Conservation (phyloP, 768 basidiomycete genomes). For the Mrakia blollopis region DNA sequence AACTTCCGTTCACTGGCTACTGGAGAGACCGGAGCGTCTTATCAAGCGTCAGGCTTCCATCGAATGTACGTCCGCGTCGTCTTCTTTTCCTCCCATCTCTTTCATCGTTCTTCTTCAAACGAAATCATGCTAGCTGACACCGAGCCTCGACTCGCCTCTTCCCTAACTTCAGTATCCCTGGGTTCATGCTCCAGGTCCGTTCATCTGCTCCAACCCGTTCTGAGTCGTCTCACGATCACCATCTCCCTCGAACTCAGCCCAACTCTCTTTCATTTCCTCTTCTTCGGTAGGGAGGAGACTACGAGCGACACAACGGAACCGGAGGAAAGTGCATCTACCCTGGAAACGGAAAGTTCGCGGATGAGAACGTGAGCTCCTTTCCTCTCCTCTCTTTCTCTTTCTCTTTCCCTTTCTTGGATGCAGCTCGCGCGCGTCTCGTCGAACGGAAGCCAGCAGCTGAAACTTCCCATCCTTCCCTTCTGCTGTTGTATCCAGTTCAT, state of each 20-base stretch:
- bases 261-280: background rate
- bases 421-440: slow-evolving; percentile 31
- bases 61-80: background rate
- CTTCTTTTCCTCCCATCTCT: background rate
- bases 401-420: slow-evolving; percentile 35
- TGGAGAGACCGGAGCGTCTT: slow-evolving; percentile 44
- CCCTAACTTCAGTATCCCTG: background rate
- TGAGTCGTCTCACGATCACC: background rate
- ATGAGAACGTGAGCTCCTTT: slow-evolving; percentile 41
- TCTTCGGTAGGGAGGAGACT: slow-evolving; percentile 67
- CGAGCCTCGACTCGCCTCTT: background rate
- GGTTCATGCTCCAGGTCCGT: slow-evolving; percentile 14
- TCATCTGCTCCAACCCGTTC: background rate
- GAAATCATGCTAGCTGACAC: background rate
- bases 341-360: slow-evolving; percentile 39
- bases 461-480: background rate
- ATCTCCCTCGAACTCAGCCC: background rate
- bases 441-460: background rate
- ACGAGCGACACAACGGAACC: slow-evolving; percentile 53
- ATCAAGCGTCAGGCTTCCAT: slow-evolving; percentile 44
- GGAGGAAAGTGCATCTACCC: slow-evolving; percentile 46
- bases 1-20: slow-evolving; percentile 75
- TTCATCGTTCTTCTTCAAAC: background rate
- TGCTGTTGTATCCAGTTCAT: slow-evolving; percentile 20
- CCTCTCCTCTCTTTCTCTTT: slow-evolving; percentile 34